These are phyloP conservation scores for Saturnispora saitoi DNA, from an alignment of 805 yeast genomes.

Conservation along the genomic window DNA sequence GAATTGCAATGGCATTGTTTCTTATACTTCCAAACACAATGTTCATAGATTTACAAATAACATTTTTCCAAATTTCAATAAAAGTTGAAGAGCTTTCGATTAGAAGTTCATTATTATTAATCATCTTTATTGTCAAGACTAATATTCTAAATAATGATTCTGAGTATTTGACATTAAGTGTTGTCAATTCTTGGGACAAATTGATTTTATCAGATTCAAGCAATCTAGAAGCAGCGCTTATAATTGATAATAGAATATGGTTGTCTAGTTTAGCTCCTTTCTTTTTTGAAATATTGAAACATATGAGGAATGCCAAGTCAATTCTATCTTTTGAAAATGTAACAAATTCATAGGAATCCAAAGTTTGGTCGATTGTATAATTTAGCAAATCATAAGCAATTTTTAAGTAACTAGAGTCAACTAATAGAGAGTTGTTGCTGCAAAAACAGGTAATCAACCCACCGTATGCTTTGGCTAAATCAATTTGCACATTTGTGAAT, in stretches of 20 bases:
- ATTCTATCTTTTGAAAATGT: slow-evolving; percentile 53
- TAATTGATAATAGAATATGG: slow-evolving; percentile 33
- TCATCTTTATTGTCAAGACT: slow-evolving; percentile 38
- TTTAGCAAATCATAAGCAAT: slow-evolving; percentile 43
- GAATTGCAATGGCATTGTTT: slow-evolving; percentile 40
- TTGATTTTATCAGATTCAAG: slow-evolving; percentile 43
- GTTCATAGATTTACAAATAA: slow-evolving; percentile 60
- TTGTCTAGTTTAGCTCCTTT: slow-evolving; percentile 26
- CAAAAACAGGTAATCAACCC: slow-evolving; percentile 64
- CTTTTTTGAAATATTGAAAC: slow-evolving; percentile 32
- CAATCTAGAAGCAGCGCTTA: slow-evolving; percentile 36
- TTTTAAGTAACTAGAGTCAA: slow-evolving; percentile 23
- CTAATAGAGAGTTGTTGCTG: slow-evolving; percentile 30
- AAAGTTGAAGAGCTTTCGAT: slow-evolving; percentile 43
- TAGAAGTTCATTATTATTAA: slow-evolving; percentile 32
- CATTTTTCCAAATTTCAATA: slow-evolving; percentile 48
- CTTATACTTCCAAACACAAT: slow-evolving; percentile 51
- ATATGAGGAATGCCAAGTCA: slow-evolving; percentile 54
- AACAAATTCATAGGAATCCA: slow-evolving; percentile 37
- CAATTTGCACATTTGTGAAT: slow-evolving; percentile 54
- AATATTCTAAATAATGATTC: slow-evolving; percentile 55
- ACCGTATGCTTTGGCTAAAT: slow-evolving; percentile 69
- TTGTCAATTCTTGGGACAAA: slow-evolving; percentile 35
- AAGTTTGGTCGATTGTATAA: slow-evolving; percentile 43
- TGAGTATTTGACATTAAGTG: slow-evolving; percentile 34